Evolutionary conservation across 306 rosid genomes (phyloP).

Genomic region (Psophocarpus tetragonolobus): DNA sequence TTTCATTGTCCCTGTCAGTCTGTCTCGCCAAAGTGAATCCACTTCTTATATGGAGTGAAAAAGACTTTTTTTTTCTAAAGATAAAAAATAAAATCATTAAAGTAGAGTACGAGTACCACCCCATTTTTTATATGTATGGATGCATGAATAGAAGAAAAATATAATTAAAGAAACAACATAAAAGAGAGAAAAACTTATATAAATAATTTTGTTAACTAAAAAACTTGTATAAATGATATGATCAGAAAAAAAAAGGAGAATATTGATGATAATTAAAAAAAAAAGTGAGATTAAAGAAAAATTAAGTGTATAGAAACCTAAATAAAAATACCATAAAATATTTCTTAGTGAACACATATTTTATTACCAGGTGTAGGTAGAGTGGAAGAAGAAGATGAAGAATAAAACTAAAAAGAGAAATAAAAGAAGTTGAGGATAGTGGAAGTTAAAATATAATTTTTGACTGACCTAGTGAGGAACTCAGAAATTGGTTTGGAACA

Average conservation of each 20-base stretch:
- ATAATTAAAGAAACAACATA: neutral
- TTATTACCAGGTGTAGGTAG: neutral
- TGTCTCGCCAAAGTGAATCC: neutral
- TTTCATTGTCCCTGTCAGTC: neutral
- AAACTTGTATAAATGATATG: neutral
- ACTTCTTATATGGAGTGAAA: neutral
- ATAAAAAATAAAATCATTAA: neutral
- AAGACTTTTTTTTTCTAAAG: neutral
- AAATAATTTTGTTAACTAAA: no score
- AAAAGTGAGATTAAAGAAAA: neutral
- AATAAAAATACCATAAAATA: neutral
- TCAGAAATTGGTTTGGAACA: conserved; percentile 66
- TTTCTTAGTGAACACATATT: neutral
- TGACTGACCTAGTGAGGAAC: conserved; percentile 62
- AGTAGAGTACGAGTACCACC: neutral
- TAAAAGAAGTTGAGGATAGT: neutral
- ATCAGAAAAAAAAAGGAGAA: neutral
- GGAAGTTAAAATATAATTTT: neutral
- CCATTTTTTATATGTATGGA: neutral
- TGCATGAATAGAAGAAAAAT: neutral
- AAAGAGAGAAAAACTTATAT: neutral
- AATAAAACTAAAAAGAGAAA: neutral
- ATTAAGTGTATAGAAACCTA: neutral
- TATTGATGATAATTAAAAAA: neutral
- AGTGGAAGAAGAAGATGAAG: neutral